A percentile compares a stretch with the other conserved stretches of the same genome.
Conservation (phyloP, 2,329 filamentous ascomycete genomes). For the Hypoxylon sp. region DNA sequence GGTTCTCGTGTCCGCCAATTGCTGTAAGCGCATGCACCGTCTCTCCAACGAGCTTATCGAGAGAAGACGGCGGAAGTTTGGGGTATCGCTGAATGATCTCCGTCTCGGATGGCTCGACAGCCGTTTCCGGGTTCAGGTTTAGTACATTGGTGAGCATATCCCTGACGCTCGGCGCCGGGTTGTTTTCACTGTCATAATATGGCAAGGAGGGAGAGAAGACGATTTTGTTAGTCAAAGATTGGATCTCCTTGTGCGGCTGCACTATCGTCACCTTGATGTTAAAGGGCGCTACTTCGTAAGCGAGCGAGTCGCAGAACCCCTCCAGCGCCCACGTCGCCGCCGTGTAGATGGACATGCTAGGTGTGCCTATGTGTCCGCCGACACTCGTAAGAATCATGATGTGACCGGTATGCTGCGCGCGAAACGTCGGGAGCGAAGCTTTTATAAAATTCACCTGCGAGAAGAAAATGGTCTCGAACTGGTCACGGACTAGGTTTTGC, state of each 20-base stretch:
- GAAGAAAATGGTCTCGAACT: conserved; percentile 96
- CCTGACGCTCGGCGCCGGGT: conserved; percentile 80
- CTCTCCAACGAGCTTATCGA: conserved; percentile 81
- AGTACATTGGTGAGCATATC: conserved; percentile 84
- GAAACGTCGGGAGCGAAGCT: conserved; percentile 80
- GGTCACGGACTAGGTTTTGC: conserved; percentile 82
- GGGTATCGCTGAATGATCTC: conserved; percentile 76
- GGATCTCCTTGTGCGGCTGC: conserved; percentile 93
- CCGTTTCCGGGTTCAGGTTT: conserved; percentile 76
- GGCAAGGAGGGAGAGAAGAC: conserved; percentile 81
- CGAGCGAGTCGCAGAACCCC: conserved; percentile 93
- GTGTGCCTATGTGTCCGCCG: conserved; percentile 91
- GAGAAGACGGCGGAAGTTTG: conserved; percentile 71
- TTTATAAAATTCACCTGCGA: conserved; percentile 97
- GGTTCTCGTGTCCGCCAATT: conserved; percentile 95
- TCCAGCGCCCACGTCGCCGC: conserved; percentile 94
- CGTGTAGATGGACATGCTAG: conserved; percentile 89
- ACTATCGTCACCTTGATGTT: conserved; percentile 97
- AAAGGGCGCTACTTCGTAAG: conserved; percentile 96
- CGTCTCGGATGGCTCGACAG: conserved; percentile 51
- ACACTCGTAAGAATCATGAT: conserved; percentile 90
- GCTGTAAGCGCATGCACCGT: conserved; percentile 91
- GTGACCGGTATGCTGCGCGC: conserved; percentile 84
- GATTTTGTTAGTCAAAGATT: conserved; percentile 85
- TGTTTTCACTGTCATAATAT: conserved; percentile 70